These are phyloP conservation scores for Papiliotrema nemorosa DNA, from an alignment of 1,284 basidiomycete species.

Conservation along the genomic window DNA sequence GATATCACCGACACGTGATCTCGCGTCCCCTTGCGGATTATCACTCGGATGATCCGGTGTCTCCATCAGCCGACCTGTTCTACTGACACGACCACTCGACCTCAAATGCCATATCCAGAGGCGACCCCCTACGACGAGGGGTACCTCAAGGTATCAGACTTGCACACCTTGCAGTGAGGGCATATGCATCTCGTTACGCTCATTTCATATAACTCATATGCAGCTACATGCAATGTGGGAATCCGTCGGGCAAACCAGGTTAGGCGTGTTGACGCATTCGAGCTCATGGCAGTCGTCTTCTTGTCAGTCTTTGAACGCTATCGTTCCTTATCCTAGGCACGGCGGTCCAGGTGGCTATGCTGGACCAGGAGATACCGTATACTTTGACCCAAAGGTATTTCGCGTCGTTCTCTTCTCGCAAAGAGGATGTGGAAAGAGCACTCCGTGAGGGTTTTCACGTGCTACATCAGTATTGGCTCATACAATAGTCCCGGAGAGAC, in stretches of 20 bases:
- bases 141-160: slow-evolving; percentile 65
- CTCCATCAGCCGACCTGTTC: too few species aligned
- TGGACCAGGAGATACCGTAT: slow-evolving; percentile 60
- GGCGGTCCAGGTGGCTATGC: slow-evolving; percentile 36
- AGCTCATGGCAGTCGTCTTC: slow-evolving; percentile 67
- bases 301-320: slow-evolving; percentile 41
- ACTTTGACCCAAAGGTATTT: slow-evolving; percentile 80
- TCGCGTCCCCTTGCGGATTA: too few species aligned
- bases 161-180: slow-evolving; percentile 77
- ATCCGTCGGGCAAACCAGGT: slow-evolving; percentile 71
- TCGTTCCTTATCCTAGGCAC: slow-evolving; percentile 11
- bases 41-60: too few species aligned
- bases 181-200: neutral
- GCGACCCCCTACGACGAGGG: slow-evolving; percentile 64
- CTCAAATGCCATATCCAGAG: slow-evolving; percentile 59
- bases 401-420: slow-evolving; percentile 69
- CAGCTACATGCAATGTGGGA: slow-evolving; percentile 78
- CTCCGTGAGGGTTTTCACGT: slow-evolving; percentile 55
- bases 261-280: too few species aligned
- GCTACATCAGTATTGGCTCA: neutral
- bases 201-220: neutral
- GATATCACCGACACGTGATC: too few species aligned
- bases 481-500: slow-evolving; percentile 62
- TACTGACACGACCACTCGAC: neutral
- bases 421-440: slow-evolving; percentile 79